These are phyloP conservation scores for Sclerotinia nivalis DNA, from an alignment of 2,329 filamentous ascomycete genomes.

Conservation along the genomic window DNA sequence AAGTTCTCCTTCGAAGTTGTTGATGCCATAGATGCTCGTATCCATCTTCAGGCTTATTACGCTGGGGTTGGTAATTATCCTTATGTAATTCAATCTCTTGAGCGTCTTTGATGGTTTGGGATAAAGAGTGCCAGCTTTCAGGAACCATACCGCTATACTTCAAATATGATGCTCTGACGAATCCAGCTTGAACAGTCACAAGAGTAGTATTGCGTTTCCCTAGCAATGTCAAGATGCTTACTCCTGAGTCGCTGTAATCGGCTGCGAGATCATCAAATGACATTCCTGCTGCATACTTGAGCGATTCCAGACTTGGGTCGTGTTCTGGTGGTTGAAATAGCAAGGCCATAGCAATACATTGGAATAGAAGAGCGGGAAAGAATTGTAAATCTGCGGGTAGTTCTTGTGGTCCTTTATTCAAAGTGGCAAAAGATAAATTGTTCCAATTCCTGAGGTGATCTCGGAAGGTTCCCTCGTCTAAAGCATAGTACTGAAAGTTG, in stretches of 20 bases:
- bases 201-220: slow-evolving; percentile 59
- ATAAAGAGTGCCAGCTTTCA: slow-evolving; percentile 51
- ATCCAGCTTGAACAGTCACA: slow-evolving; percentile 58
- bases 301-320: slow-evolving; percentile 52
- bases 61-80: slow-evolving; percentile 49
- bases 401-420: slow-evolving; percentile 53
- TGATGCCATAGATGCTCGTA: slow-evolving; percentile 60
- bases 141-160: slow-evolving; percentile 61
- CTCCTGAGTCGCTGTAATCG: slow-evolving; percentile 61
- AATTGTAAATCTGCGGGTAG: slow-evolving; percentile 54
- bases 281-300: slow-evolving; percentile 61
- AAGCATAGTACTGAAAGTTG: slow-evolving; percentile 59
- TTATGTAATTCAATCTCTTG: slow-evolving; percentile 62
- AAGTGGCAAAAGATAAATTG: slow-evolving; percentile 52
- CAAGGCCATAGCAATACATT: slow-evolving; percentile 56
- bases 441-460: slow-evolving; percentile 57
- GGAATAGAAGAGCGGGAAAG: slow-evolving; percentile 62
- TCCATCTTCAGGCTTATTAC: slow-evolving; percentile 49
- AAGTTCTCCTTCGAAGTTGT: slow-evolving; percentile 56
- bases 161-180: slow-evolving; percentile 56
- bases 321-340: slow-evolving; percentile 52
- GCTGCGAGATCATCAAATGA: slow-evolving; percentile 60
- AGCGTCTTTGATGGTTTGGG: slow-evolving; percentile 59
- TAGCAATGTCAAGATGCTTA: slow-evolving; percentile 54
- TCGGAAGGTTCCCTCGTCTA: slow-evolving; percentile 56